Conservation (phyloP, 1,284 basidiomycete species). For the Abortiporus biennis region DNA sequence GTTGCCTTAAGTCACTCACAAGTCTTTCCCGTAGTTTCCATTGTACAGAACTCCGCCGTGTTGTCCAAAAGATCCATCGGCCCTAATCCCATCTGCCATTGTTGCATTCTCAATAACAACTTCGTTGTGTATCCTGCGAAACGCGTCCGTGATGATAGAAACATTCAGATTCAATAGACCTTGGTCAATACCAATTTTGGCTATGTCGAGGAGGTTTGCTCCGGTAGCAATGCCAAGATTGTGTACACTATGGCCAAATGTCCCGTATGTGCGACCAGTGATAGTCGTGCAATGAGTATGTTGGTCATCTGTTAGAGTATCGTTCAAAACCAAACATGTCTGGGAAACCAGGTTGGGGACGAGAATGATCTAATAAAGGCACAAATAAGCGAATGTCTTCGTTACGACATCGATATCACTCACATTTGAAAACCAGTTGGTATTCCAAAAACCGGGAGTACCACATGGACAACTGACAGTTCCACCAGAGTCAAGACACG, state of each 20-base stretch:
- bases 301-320: slow-evolving; percentile 35
- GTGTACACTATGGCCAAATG: slow-evolving; percentile 37
- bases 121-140: slow-evolving; percentile 40
- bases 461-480: slow-evolving; percentile 43
- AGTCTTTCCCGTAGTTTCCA: slow-evolving; percentile 62
- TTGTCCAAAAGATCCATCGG: slow-evolving; percentile 60
- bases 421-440: slow-evolving; percentile 67
- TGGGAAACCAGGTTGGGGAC: slow-evolving; percentile 51
- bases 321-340: slow-evolving; percentile 50
- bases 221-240: slow-evolving; percentile 48
- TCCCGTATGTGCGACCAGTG: slow-evolving; percentile 43
- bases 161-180: slow-evolving; percentile 39
- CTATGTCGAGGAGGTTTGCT: slow-evolving; percentile 56
- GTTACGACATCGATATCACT: background rate
- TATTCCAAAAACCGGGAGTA: slow-evolving; percentile 57
- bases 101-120: slow-evolving; percentile 37
- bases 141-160: slow-evolving; percentile 41
- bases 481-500: slow-evolving; percentile 51
- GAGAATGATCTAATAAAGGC: slow-evolving; percentile 44
- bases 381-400: background rate
- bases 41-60: slow-evolving; percentile 58
- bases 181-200: slow-evolving; percentile 48
- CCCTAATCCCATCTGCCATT: slow-evolving; percentile 51
- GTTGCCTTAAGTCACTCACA: slow-evolving; percentile 29
- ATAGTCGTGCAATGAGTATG: slow-evolving; percentile 43